phyloP scores from a whole-genome alignment of 2,329 filamentous ascomycete species.

The Alternaria incomplexa region DNA sequence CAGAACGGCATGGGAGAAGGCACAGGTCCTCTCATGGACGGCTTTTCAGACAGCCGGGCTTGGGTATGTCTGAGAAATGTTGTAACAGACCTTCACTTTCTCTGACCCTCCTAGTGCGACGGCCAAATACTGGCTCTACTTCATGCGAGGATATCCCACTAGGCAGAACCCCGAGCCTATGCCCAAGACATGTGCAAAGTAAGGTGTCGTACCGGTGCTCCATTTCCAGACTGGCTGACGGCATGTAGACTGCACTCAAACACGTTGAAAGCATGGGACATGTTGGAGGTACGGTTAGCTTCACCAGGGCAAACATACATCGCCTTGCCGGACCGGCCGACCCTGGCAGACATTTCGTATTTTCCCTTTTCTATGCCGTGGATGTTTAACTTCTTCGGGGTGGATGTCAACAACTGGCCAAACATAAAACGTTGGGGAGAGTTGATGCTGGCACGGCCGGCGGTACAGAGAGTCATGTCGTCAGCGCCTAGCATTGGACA shows the following conservation, averaged over 20 bases:
- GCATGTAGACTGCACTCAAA: constrained; percentile 15
- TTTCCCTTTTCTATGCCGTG: constrained; percentile 49
- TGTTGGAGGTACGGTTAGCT: constrained; percentile 17
- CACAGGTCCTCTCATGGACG: constrained; percentile 40
- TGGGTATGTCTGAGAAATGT: constrained; percentile 26
- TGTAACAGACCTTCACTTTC: too few species aligned
- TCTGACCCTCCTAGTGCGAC: constrained; percentile 7
- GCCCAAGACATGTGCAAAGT: too few species aligned
- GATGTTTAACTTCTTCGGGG: constrained; percentile 45
- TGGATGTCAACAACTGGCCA: constrained; percentile 41
- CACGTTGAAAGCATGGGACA: constrained; percentile 18
- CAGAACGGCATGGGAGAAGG: constrained; percentile 37
- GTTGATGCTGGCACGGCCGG: not conserved
- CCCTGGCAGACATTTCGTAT: constrained; percentile 46
- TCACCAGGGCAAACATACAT: constrained; percentile 39
- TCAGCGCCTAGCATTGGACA: not conserved
- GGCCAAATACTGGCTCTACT: constrained; percentile 48
- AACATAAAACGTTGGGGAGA: constrained; percentile 35
- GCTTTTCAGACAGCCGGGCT: constrained; percentile 48
- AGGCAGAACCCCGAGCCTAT: too few species aligned
- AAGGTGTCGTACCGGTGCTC: too few species aligned
- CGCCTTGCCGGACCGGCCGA: constrained; percentile 45
- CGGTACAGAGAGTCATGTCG: not conserved
- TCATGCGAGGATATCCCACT: constrained; percentile 11
- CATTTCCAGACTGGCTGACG: too few species aligned